Evolutionary conservation across 1,139 yeast genomes (phyloP), one percentile per base, ranked within the genome.

Genomic region (Hanseniaspora uvarum): DNA sequence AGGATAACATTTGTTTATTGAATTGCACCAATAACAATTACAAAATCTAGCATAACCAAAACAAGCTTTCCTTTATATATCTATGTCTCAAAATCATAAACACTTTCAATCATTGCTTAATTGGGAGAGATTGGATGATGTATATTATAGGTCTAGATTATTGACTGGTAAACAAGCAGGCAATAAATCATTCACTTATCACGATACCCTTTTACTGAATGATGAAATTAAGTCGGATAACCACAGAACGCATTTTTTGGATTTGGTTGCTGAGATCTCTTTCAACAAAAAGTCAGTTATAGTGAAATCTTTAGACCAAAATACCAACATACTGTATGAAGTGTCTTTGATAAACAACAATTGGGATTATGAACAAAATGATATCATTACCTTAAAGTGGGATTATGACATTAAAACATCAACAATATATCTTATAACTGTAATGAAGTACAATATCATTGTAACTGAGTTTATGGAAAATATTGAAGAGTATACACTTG

Each of bases 111-210:
- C 49, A 2, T 40, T 48, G 40, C 40, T 41, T 14, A 72, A 72
- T 52, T 82, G 88, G 88, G 86, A 81, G 64, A 71, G 76, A 60
- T 71, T 82, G 33, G 78, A 74, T 53, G 79, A 80, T 63, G 83
- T 79, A 4, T 81, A 74, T 62, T 83, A 83, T 60, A 70, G 80
- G 56, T 70, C 73, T 26, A 66, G 76, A 31, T 68, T 74, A 46
- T 19, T 46, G 53, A 23, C 34, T 49, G 16, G 37, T 55, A 23
- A 58, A 59, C 19, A 56, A 49, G 40, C 34, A 55, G 3, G 56
- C 59, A 1, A 56, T 62, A 33, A 34, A 16, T 10, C 41, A 18
- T 31, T 16, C 23, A 6, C 26, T 4, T 23, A 62, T 5, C 56
- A 65, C 0, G 57, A 58, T 6, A 46, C 37, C 40, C 58, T 65